These are phyloP conservation scores for Huntiella abstrusa DNA, from an alignment of 2,329 filamentous ascomycete species.

Conservation along the genomic window DNA sequence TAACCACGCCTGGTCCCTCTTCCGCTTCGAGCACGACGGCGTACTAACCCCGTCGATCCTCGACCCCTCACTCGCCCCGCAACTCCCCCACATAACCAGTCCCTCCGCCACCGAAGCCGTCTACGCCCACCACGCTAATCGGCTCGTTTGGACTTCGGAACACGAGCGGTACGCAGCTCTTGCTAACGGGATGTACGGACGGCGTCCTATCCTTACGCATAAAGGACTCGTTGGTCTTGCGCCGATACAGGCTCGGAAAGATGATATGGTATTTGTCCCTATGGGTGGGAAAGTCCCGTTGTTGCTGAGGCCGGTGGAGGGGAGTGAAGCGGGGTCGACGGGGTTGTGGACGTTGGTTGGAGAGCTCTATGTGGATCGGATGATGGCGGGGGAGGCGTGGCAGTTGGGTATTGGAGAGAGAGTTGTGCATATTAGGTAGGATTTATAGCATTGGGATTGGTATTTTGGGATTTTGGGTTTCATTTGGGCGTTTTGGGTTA, in stretches of 20 bases:
- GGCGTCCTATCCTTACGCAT: conserved; percentile 2
- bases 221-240: conserved; percentile 5
- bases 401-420: conserved; percentile 5
- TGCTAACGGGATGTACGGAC: conserved; percentile 2
- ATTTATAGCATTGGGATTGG: no score
- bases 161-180: not conserved
- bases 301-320: conserved; percentile 1
- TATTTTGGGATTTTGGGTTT: no score
- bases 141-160: not conserved
- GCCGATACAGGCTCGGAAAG: conserved; percentile 1
- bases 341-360: conserved; percentile 5
- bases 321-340: not conserved
- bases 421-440: conserved; percentile 1
- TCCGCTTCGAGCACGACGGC: no score
- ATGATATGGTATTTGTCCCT: conserved; percentile 6
- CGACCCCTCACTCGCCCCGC: no score
- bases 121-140: no score
- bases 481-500: no score
- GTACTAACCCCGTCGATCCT: no score
- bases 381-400: conserved; percentile 6
- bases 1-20: no score
- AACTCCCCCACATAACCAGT: no score
- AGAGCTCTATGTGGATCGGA: conserved; percentile 6
- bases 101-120: no score
- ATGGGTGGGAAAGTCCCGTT: conserved; percentile 5